These are phyloP conservation scores for Dicorynia guianensis DNA, from an alignment of 306 rosid genomes.

Conservation along the genomic window DNA sequence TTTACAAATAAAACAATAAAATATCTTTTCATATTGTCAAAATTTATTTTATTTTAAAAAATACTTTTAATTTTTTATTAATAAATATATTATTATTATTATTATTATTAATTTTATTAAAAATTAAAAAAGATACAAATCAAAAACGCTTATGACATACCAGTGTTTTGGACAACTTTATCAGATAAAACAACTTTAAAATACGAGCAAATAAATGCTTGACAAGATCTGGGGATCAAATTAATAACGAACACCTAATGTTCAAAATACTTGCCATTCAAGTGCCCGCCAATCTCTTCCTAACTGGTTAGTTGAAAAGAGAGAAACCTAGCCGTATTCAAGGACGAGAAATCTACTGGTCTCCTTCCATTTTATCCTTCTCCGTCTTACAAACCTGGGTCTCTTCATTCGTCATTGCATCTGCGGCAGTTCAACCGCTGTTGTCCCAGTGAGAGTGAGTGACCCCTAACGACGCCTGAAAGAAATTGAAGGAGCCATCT, in stretches of 20 bases:
- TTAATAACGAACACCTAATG: slow-evolving; percentile 43
- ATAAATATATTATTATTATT: too few species aligned
- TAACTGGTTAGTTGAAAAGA: slow-evolving; percentile 46
- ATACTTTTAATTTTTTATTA: too few species aligned
- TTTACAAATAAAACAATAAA: too few species aligned
- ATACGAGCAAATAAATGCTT: too few species aligned
- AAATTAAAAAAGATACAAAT: too few species aligned
- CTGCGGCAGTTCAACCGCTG: neutral
- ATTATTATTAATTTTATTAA: too few species aligned
- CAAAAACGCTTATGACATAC: too few species aligned
- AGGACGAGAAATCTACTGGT: slow-evolving; percentile 52
- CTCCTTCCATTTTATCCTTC: slow-evolving; percentile 11
- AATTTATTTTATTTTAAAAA: too few species aligned
- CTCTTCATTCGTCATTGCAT: neutral
- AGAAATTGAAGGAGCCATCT: slow-evolving; percentile 24
- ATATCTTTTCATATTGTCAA: too few species aligned
- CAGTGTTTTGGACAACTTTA: too few species aligned
- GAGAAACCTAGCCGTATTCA: too few species aligned
- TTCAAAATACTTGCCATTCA: slow-evolving; percentile 45
- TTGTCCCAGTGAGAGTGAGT: neutral
- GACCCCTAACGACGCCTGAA: neutral
- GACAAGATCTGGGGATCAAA: neutral
- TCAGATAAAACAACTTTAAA: too few species aligned
- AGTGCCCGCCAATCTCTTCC: slow-evolving; percentile 42
- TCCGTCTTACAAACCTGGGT: neutral